Base-by-base conservation (phyloP, 2,329 filamentous ascomycete species). In the Claviceps quebecensis region DNA sequence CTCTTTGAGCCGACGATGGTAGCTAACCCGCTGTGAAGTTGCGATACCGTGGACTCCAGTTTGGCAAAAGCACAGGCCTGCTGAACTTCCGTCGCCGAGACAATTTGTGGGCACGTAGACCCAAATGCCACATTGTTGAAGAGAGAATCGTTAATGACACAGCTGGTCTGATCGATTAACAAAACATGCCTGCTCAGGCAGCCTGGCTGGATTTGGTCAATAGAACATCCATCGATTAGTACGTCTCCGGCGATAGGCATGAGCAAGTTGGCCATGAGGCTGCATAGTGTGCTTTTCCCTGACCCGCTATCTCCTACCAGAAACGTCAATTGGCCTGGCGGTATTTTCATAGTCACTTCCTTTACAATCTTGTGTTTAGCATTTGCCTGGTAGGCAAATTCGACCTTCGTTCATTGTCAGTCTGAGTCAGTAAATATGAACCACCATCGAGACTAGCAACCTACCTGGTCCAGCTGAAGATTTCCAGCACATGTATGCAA, bases 211-310 rank as follows among this genome's bases (percentile, higher is more conserved):
- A 96, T 67, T 0, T 67, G 69, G n/a, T 76, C 63, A 2, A 93
- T 68, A 0, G 78, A 68, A 1, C 75, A 63, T 0, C 77, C 81
- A 59, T 95, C 88, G 9, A 97, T 69, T 0, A 75, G 63, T 16
- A 96, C 81, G 0, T 76, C 65, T 0, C 90, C 91, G 0, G 69
- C 69, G 0, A 69, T 65, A 0, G 86, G 79, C 6, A 78, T 71
- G 61, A 96, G 95, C 58, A 94, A 86, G 13, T 83, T 79, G 48
- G 89, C 73, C 0, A 97, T 72, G 0, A 97, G 73, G 61, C 87
- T 88, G 1, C 84, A 83, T 1, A 97, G 62, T 0, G 91, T 97
- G 58, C 88, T 95, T 65, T 97, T 97, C 0, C 91, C 91, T 2
- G 87, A 95, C 0, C 93, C 93, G 60, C 88, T 95, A 59, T 76